Conservation (phyloP, 2,329 filamentous ascomycete genomes). For the Scolecobasidium constrictum region DNA sequence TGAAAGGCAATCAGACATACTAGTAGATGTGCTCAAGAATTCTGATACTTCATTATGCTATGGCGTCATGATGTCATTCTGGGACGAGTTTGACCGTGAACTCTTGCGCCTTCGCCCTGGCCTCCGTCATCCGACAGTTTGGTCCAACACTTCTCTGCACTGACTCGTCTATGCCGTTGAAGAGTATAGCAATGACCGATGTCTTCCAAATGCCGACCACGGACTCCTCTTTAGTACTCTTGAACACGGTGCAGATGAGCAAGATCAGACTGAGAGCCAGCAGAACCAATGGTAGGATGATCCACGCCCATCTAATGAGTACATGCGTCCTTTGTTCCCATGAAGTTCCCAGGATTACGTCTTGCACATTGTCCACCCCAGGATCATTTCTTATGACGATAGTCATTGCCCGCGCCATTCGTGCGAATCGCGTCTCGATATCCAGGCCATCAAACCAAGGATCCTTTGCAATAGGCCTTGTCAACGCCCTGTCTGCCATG, state of each 20-base stretch:
- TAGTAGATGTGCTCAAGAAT: too few species aligned
- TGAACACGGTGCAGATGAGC: slow-evolving; percentile 16
- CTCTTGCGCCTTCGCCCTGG: neutral
- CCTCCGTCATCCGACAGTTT: slow-evolving; percentile 6
- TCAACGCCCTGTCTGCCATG: too few species aligned
- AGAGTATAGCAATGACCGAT: slow-evolving; percentile 19
- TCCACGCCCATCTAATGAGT: slow-evolving; percentile 17
- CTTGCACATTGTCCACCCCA: neutral
- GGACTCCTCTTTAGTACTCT: slow-evolving; percentile 13
- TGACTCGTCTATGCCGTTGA: slow-evolving; percentile 18
- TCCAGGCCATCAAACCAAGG: slow-evolving; percentile 12
- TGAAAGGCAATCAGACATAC: too few species aligned
- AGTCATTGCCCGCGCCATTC: slow-evolving; percentile 15
- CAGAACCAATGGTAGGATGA: slow-evolving; percentile 17
- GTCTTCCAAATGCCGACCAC: slow-evolving; percentile 20
- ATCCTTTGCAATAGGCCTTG: neutral
- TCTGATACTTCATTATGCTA: too few species aligned
- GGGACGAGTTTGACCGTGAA: slow-evolving; percentile 4
- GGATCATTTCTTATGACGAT: slow-evolving; percentile 12
- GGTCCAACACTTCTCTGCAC: slow-evolving; percentile 13
- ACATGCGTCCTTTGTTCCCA: slow-evolving; percentile 14
- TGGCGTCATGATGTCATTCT: too few species aligned
- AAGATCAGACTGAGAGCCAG: slow-evolving; percentile 17
- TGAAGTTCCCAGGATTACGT: slow-evolving; percentile 7
- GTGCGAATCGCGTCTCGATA: slow-evolving; percentile 15